Base-by-base conservation (phyloP, 306 rosid species). In the Pueraria montana region DNA sequence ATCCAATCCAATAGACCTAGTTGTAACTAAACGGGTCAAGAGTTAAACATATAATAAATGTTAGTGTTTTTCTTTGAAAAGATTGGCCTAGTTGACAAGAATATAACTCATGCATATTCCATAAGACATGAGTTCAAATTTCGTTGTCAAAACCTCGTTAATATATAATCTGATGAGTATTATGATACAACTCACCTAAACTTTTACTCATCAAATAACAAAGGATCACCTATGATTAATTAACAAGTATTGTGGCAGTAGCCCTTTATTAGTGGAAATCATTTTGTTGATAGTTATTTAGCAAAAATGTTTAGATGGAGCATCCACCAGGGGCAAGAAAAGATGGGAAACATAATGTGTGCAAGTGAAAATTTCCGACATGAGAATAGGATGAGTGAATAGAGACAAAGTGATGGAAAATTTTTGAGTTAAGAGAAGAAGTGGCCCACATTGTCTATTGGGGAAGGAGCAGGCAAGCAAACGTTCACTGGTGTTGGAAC, bases 401-500 rank as follows among this genome's bases (percentile, higher is more conserved):
- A 56, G 72, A 74, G 80, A 82, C 82, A 68, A 81, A 84, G 38
- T 17, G 77, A 43, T 42, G 79, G 68, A 81, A 87, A 77, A 72
- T 0, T 18, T 53, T 38, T 14, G 78, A 32, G 70, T 84, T 32
- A 45, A 82, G 48, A 52, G 56, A 66, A 52, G 45, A 32, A 13
- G 78, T 67, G 86, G 68, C 66, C 90, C 88, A 74, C 66, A 24
- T 65, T 83, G 88, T 79, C 88, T 46, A 69, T 6, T 62, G 72
- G 26, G 74, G 84, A 81, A 83, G 85, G 48, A 83, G 78, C 83
- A 81, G 55, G 85, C 77, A 83, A 77, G 77, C 26, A 53, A 82
- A 79, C 67, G 80, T 77, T 85, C 85, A 70, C 56, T 74, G 79
- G 78, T 87, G 86, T 76, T 89, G 85, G 89, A 78, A 81, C 70